Evolutionary conservation across 352 stramenopile genomes (phyloP).

Genomic region (Saprolegnia diclina): DNA sequence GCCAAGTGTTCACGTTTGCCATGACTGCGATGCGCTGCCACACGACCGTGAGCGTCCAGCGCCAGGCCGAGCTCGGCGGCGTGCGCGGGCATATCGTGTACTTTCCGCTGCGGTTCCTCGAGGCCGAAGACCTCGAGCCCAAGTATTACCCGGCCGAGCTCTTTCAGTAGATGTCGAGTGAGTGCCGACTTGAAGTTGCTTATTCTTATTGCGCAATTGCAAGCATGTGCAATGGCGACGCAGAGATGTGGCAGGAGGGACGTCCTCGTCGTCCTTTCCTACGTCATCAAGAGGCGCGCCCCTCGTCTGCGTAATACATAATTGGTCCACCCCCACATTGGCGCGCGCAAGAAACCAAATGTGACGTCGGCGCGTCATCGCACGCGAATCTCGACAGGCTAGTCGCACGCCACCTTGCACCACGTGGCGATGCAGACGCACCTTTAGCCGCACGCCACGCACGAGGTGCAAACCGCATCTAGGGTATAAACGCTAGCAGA

Average conservation of each 20-base stretch:
- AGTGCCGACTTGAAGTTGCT: conserved; percentile 17
- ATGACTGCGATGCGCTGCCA: conserved; percentile 73
- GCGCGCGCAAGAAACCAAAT: conserved; percentile 3
- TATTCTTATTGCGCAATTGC: conserved; percentile 12
- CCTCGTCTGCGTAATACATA: background rate
- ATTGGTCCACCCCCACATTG: background rate
- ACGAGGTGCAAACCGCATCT: too few species aligned
- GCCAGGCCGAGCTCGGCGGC: conserved; percentile 60
- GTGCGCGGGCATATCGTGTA: conserved; percentile 80
- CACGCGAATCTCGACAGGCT: background rate
- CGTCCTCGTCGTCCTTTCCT: background rate
- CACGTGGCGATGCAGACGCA: background rate
- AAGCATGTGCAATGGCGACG: background rate
- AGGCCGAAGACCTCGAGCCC: conserved; percentile 72
- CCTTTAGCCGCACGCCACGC: too few species aligned
- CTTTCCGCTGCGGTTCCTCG: conserved; percentile 81
- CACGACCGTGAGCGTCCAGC: conserved; percentile 47
- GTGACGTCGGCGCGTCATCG: conserved; percentile 6
- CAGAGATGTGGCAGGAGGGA: conserved; percentile 9
- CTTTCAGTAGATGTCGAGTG: conserved; percentile 53
- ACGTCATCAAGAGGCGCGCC: background rate
- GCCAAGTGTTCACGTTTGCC: conserved; percentile 40
- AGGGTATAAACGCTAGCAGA: too few species aligned
- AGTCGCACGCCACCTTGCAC: background rate
- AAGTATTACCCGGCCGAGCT: conserved; percentile 70